Conservation (phyloP, 768 basidiomycete species). For the Leccinum aurantiacum region DNA sequence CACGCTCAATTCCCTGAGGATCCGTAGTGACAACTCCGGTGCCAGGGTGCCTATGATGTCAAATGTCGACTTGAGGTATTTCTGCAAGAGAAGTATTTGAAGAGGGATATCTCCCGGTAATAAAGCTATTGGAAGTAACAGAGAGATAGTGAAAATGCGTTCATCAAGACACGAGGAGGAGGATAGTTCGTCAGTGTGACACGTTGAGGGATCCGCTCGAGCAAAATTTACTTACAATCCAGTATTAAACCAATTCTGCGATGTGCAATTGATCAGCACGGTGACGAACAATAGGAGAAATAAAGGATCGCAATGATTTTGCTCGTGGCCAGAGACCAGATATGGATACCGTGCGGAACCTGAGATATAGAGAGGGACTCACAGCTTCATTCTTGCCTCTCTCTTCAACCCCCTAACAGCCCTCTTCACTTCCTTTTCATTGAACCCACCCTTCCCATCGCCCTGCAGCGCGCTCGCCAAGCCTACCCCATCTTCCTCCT, state of each 20-base stretch:
- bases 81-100: slow-evolving; percentile 81
- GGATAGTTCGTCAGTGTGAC: too few relatives aligned
- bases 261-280: slow-evolving; percentile 7
- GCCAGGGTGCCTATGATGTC: slow-evolving; percentile 77
- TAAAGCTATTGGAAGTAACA: slow-evolving; percentile 47
- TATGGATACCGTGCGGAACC: not conserved
- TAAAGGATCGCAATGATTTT: not conserved
- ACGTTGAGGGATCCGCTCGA: not conserved
- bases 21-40: slow-evolving; percentile 59
- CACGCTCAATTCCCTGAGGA: slow-evolving; percentile 60
- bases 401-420: slow-evolving; percentile 59
- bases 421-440: slow-evolving; percentile 67
- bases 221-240: slow-evolving; percentile 21
- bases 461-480: slow-evolving; percentile 50
- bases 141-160: not conserved
- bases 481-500: slow-evolving; percentile 43
- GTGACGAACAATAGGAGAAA: not conserved
- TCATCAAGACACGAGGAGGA: not conserved
- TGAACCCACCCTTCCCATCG: slow-evolving; percentile 54
- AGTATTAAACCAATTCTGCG: slow-evolving; percentile 32
- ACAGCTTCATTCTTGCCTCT: slow-evolving; percentile 76
- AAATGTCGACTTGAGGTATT: slow-evolving; percentile 79
- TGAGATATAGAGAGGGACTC: slow-evolving; percentile 31
- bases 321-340: not conserved
- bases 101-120: slow-evolving; percentile 83